Base-by-base conservation (phyloP, 2,329 filamentous ascomycete genomes). In the Talaromyces sp. region DNA sequence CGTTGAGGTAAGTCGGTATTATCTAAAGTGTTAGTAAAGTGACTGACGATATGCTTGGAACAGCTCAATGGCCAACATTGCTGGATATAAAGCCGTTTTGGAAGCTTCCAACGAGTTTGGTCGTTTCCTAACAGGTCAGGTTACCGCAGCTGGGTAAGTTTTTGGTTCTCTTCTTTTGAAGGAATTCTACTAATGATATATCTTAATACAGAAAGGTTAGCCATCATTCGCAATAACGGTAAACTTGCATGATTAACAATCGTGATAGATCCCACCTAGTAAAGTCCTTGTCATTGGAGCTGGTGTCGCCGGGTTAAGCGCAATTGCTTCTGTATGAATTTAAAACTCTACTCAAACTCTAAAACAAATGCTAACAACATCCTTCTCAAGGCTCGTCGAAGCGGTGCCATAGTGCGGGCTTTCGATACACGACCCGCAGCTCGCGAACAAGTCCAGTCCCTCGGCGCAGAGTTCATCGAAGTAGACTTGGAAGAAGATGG, bases 11-110 rank as follows among this genome's bases (percentile, higher is more conserved):
- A 38, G 65, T 8, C 12, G 4, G 6, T 6, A 9, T 41, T 64
- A 8, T n/a, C 19, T 11, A 46, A 14, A 9, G 14, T 11, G 21
- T 26, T 9, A 27, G 17, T 43, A 17, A 3, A 61, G 41, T 57
- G 48, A 31, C 59, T 61, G 17, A 61, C 48, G 2, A 46, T 27
- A 27, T 46, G 21, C 10, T 19, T 32, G 17, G 14, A 56, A 41
- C 56, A 92, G 90, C 73, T 94, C 90, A 10, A 96, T 96, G 92
- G 91, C 92, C 62, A 96, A 96, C 68, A 96, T 96, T 76, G 90
- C 91, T 24, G 92, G 92, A 0, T 96, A 96, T 77, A 96, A 95
- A 75, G 92, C 91, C 46, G 90, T 96, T 1, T 79, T 96, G 50
- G 91, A 96, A 74, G 92, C 91, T 1, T 92, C 90, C 14, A 96